Percentiles rank a stretch among this genome's conserved stretches.
phyloP scores from a whole-genome alignment of 345 rosid genomes.

The Populus davidiana region DNA sequence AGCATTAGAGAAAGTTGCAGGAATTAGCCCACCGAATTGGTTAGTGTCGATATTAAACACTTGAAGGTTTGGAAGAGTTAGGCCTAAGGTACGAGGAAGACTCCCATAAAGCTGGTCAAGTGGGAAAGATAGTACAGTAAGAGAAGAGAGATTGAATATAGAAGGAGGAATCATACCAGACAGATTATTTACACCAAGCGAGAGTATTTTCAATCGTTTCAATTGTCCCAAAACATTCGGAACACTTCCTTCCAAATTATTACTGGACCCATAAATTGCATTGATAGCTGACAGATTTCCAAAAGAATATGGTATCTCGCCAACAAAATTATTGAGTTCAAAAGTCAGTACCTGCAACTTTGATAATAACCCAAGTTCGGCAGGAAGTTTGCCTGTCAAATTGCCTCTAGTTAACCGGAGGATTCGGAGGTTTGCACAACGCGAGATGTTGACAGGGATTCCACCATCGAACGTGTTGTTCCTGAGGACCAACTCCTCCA shows the following conservation, averaged over 20 bases:
- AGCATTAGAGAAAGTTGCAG: constrained; percentile 23
- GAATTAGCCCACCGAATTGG: constrained; percentile 10
- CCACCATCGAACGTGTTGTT: no score
- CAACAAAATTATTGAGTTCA: not conserved
- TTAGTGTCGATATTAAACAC: not conserved
- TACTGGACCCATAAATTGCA: not conserved
- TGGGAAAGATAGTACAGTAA: not conserved
- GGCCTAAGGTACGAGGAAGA: constrained; percentile 14
- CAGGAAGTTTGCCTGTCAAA: not conserved
- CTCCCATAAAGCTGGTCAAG: constrained; percentile 17
- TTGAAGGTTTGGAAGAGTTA: constrained; percentile 17
- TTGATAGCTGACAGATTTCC: not conserved
- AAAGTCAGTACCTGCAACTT: not conserved
- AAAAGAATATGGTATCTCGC: not conserved
- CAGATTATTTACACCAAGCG: constrained; percentile 7
- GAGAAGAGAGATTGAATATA: constrained; percentile 18
- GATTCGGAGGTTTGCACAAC: no score
- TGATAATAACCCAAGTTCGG: not conserved
- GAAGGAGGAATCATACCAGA: constrained; percentile 17
- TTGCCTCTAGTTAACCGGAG: no score
- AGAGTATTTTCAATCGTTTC: not conserved
- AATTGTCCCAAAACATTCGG: not conserved
- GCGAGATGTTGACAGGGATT: no score
- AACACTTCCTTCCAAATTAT: constrained; percentile 16
- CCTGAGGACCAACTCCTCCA: no score